Evolutionary conservation across 1,284 basidiomycete species (phyloP).

Genomic region (Waitea zeae): DNA sequence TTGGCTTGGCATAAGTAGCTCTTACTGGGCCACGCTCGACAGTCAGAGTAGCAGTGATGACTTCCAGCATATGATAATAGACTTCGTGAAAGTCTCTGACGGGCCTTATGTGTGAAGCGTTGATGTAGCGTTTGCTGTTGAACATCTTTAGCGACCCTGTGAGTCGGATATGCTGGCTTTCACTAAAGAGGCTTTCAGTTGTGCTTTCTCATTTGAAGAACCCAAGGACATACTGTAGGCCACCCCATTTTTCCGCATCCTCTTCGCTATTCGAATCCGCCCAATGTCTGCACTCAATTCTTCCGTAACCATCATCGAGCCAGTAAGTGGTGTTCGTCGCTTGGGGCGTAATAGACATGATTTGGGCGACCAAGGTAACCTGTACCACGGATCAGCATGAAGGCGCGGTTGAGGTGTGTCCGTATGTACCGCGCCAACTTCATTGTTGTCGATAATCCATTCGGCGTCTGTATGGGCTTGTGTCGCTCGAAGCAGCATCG

Average conservation of each 20-base stretch:
- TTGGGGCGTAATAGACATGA: conserved; percentile 52
- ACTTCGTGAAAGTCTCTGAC: conserved; percentile 61
- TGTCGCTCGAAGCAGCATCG: conserved; percentile 60
- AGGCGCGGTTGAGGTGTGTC: too few species aligned
- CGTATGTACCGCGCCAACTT: conserved; percentile 62
- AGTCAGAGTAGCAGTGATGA: conserved; percentile 26
- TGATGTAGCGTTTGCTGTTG: conserved; percentile 69
- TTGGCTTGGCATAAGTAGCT: conserved; percentile 5
- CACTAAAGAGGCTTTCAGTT: conserved; percentile 33
- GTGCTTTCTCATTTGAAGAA: too few species aligned
- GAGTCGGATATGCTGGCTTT: conserved; percentile 70
- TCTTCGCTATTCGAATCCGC: conserved; percentile 50
- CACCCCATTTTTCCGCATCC: conserved; percentile 24
- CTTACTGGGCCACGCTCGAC: conserved; percentile 22
- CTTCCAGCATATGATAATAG: conserved; percentile 61
- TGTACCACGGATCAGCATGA: too few species aligned
- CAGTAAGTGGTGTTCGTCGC: conserved; percentile 73
- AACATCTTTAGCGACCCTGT: conserved; percentile 85
- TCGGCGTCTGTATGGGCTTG: conserved; percentile 83
- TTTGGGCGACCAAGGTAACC: conserved; percentile 70
- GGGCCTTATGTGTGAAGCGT: conserved; percentile 54
- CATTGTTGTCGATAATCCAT: conserved; percentile 68
- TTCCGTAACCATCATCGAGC: conserved; percentile 83
- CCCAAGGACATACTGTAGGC: conserved; percentile 24
- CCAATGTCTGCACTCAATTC: conserved; percentile 84